These are phyloP conservation scores for Leucoagaricus sp. DNA, from an alignment of 1,284 basidiomycete genomes.

Conservation along the genomic window DNA sequence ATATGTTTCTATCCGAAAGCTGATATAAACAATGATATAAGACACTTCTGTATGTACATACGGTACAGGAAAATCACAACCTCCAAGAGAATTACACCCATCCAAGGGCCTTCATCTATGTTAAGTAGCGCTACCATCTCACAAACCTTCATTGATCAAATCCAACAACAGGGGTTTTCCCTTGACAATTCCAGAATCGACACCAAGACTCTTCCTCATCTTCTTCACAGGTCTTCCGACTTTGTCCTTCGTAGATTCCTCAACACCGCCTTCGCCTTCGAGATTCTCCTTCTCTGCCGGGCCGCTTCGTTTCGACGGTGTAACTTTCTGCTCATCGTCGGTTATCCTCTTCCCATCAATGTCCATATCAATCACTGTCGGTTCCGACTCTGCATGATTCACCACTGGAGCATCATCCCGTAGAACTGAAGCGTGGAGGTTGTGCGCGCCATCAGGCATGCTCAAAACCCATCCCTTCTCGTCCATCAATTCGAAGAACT, in stretches of 20 bases:
- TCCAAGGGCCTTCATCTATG: no score
- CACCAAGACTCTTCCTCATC: constrained; percentile 28
- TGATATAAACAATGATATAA: constrained; percentile 5
- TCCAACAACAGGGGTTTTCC: constrained; percentile 61
- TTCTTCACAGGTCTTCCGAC: constrained; percentile 28
- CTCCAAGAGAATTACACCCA: no score
- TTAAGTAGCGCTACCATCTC: no score
- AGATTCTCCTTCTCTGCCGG: constrained; percentile 8
- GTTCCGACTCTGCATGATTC: not conserved
- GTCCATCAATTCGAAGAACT: constrained; percentile 80
- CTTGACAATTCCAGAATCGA: constrained; percentile 46
- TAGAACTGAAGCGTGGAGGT: constrained; percentile 40
- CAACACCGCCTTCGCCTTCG: not conserved
- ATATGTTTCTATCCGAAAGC: not conserved
- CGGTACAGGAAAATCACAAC: not conserved
- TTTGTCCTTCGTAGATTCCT: not conserved
- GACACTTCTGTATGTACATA: constrained; percentile 3
- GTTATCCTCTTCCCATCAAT: not conserved
- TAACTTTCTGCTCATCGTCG: not conserved
- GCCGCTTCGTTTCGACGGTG: constrained; percentile 3
- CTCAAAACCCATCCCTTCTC: constrained; percentile 66
- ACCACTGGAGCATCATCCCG: not conserved
- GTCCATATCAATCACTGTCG: not conserved
- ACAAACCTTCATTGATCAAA: constrained; percentile 44
- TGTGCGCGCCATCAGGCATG: constrained; percentile 56